phyloP scores from a whole-genome alignment of 148 eudicot species.

The Chenopodium berlandieri region DNA sequence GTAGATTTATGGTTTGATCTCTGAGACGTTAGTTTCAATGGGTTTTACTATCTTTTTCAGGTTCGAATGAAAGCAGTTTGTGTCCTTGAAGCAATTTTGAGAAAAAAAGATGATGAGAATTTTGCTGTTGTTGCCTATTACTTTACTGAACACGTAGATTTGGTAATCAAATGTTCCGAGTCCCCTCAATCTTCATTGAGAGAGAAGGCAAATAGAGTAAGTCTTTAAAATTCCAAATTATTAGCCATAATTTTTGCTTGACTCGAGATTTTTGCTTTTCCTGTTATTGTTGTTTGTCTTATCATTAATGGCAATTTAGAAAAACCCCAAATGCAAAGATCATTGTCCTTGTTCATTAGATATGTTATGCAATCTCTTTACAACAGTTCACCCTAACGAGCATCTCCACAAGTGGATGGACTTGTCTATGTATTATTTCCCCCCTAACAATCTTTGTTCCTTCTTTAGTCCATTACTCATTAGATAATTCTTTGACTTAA shows the following conservation, averaged over 20 bases:
- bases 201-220: conserved; percentile 83
- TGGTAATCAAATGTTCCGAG: conserved; percentile 69
- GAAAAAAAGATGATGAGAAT: conserved; percentile 68
- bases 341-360: not conserved
- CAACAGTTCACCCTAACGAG: not conserved
- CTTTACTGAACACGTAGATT: conserved; percentile 62
- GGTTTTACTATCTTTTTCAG: conserved; percentile 40
- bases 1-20: not conserved
- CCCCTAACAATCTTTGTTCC: not conserved
- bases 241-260: not conserved
- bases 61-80: conserved; percentile 88
- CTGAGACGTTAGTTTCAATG: conserved; percentile 10
- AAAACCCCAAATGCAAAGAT: not conserved
- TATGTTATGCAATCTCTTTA: not conserved
- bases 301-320: not conserved
- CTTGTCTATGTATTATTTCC: not conserved
- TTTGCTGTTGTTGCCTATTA: conserved; percentile 58
- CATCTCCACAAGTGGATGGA: not conserved
- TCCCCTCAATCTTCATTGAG: conserved; percentile 95
- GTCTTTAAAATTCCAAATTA: conserved; percentile 19
- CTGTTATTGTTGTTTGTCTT: not conserved
- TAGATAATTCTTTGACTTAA: not conserved
- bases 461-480: not conserved
- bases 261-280: not conserved
- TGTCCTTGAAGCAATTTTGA: conserved; percentile 89